Base-by-base conservation (phyloP, 2,329 filamentous ascomycete genomes). In the Amphichorda felina region DNA sequence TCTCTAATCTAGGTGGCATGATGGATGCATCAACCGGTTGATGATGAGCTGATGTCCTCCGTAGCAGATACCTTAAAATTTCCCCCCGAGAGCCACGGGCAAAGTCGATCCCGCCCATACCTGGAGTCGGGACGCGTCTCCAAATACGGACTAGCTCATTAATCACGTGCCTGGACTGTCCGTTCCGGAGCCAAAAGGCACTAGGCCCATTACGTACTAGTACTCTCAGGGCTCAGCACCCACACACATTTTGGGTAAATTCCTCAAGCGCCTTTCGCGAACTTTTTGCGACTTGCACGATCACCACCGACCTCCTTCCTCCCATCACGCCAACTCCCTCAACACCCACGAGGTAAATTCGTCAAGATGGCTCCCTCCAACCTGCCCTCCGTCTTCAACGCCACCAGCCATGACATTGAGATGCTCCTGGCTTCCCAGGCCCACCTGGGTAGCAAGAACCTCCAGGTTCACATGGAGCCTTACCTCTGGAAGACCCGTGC, bases 401-500 rank as follows among this genome's bases (percentile, higher is more conserved):
- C 91, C 61, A 96, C 91, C 59, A 81, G 80, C 62, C 80, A 93
- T 74, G 91, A 98, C 75, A 93, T 98, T 72, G 91, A 98, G 84
- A 91, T 88, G 84, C 86, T 98, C 61, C 83, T 98, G 56, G 83
- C 88, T 60, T 88, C 93, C 59, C 88, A 96, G 73, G 79, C 74
- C 70, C 93, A 98, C 71, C 79, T 96, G 56, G 91, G 91, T 58
- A 86, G 82, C 70, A 96, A 96, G 85, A 98, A 98, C 80, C 68
- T 98, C 57, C 91, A 96, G 78, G 85, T 93, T 63, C 88, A 96
- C 76, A 96, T 95, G 87, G 86, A 94, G 72, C 84, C 87, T 53
- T 98, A 98, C 77, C 82, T 98, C 60, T 98, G 89, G 89, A 98
- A 98, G 83, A 94, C 87, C 65, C 85, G 91, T 62, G 82, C 86